Evolutionary conservation across 139 green algal species (phyloP).

Genomic region (Picochlorum sp.): DNA sequence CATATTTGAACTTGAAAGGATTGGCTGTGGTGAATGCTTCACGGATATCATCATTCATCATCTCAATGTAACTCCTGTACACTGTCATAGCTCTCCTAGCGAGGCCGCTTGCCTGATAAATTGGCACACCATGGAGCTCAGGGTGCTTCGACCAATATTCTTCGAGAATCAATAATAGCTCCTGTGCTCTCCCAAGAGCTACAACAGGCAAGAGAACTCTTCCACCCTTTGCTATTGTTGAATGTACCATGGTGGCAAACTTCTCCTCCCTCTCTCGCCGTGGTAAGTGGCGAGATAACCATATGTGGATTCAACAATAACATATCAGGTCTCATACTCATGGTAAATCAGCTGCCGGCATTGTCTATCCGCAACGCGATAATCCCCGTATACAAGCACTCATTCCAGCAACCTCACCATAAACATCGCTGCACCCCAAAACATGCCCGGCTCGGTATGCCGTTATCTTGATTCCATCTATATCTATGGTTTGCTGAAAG

Average conservation of each 20-base stretch:
- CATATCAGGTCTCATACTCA: constrained; percentile 59
- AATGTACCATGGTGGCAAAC: constrained; percentile 62
- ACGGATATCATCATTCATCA: constrained; percentile 95
- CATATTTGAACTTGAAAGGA: constrained; percentile 94
- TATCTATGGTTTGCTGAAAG: constrained; percentile 86
- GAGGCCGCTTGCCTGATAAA: constrained; percentile 80
- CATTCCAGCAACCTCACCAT: constrained; percentile 88
- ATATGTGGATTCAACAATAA: constrained; percentile 92
- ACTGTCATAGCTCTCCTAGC: constrained; percentile 67
- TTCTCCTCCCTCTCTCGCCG: constrained; percentile 72
- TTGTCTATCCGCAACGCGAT: constrained; percentile 73
- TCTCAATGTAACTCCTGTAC: constrained; percentile 94
- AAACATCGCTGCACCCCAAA: constrained; percentile 98
- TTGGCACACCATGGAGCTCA: constrained; percentile 80
- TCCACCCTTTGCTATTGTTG: constrained; percentile 60
- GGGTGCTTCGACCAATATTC: constrained; percentile 85
- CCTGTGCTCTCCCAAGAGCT: constrained; percentile 84
- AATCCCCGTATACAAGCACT: constrained; percentile 91
- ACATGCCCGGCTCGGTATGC: constrained; percentile 90
- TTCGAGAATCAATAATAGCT: constrained; percentile 95
- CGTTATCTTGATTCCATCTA: constrained; percentile 78
- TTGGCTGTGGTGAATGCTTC: constrained; percentile 75
- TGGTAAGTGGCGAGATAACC: constrained; percentile 78
- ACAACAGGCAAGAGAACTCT: constrained; percentile 91
- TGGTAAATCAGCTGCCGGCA: constrained; percentile 86